phyloP scores from a whole-genome alignment of 176 grass and related monocot species.

The Triticum monococcum region DNA sequence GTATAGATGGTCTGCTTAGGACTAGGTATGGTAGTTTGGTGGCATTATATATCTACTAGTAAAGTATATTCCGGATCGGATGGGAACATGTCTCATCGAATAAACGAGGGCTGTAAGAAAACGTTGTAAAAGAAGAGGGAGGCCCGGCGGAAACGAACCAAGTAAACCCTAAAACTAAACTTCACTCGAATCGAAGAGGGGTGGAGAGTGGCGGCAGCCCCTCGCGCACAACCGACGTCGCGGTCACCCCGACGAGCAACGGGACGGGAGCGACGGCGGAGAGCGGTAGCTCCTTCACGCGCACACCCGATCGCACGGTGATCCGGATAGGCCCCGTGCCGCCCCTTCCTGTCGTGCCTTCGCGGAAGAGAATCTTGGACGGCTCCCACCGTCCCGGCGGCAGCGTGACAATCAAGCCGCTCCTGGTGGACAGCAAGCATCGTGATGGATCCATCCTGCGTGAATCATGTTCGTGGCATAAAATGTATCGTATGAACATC shows the following conservation, averaged over 20 bases:
- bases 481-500: background rate
- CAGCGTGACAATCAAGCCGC: background rate
- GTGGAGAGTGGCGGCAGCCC: background rate
- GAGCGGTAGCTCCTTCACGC: background rate
- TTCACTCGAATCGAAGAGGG: background rate
- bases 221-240: background rate
- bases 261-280: background rate
- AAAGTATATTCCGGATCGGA: too few species aligned
- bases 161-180: background rate
- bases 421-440: background rate
- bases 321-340: background rate
- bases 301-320: background rate
- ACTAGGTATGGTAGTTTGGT: too few species aligned
- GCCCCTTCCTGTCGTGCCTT: background rate
- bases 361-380: background rate
- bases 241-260: background rate
- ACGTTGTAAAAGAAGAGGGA: too few species aligned
- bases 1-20: too few species aligned
- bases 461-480: background rate
- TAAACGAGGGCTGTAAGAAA: too few species aligned
- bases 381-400: background rate
- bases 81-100: too few species aligned
- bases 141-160: too few species aligned
- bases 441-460: background rate
- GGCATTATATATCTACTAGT: too few species aligned